phyloP scores from a whole-genome alignment of 331 rosid genomes.

The Prunus yedoensis region DNA sequence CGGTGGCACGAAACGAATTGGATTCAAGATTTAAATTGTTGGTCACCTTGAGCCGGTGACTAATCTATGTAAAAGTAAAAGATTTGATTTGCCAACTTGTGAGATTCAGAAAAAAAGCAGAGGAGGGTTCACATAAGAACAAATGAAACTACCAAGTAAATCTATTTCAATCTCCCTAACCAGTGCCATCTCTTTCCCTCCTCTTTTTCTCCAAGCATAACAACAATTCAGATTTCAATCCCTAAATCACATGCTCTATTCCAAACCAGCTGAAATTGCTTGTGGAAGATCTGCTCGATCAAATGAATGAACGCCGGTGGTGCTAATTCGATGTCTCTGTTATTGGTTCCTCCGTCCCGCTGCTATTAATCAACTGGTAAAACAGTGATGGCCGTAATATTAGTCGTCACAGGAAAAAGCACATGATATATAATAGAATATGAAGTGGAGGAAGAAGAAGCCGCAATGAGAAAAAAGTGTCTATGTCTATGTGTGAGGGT shows the following conservation, averaged over 20 bases:
- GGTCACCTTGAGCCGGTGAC: too few relatives aligned
- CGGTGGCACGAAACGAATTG: too few relatives aligned
- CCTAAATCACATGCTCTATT: neutral
- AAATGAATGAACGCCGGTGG: neutral
- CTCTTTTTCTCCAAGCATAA: neutral
- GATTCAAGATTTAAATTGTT: too few relatives aligned
- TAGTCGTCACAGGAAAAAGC: conserved; percentile 1
- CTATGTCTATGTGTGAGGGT: neutral
- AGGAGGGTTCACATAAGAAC: neutral
- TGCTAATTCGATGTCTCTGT: conserved; percentile 28
- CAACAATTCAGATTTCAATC: neutral
- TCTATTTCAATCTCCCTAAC: too few relatives aligned
- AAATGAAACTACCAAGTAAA: neutral
- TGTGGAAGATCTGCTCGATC: neutral
- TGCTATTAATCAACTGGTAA: conserved; percentile 62
- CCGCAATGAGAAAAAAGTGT: neutral
- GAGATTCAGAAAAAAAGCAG: neutral
- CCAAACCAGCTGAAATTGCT: neutral
- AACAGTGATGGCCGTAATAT: conserved; percentile 22
- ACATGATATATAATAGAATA: neutral
- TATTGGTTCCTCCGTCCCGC: conserved; percentile 47
- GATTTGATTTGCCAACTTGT: neutral
- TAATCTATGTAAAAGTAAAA: too few relatives aligned
- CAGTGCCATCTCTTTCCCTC: neutral
- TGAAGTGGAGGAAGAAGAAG: conserved; percentile 16